Evolutionary conservation across 2,329 filamentous ascomycete genomes (phyloP), one percentile per base, ranked within the genome.

Genomic region (Hirsutella thompsonii): DNA sequence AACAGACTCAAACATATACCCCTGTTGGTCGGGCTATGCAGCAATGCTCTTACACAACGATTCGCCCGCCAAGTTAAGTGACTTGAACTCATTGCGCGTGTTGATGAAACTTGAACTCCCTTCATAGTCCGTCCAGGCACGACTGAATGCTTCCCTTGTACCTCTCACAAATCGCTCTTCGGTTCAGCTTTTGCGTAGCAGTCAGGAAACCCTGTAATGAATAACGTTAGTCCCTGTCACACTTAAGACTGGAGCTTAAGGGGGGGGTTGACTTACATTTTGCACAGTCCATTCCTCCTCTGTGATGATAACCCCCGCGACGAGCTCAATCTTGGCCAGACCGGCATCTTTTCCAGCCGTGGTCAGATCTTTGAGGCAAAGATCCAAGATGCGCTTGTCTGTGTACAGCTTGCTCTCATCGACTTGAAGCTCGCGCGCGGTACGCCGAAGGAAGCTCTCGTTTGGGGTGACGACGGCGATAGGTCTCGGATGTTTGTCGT

Each of bases 271-370:
- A 74, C 83, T 79, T 67, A 90, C 85, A 56, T 80, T 92, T 44
- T 79, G 73, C 41, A 87, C 83, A 41, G 82, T 90, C 87, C 87
- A 94, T 61, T 93, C 87, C 56, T 90, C 86, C 48, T 90, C 83
- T 0, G 81, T 78, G 42, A 94, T 60, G 20, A 90, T 83, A 18
- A 90, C 79, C 39, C 81, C 84, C 21, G 78, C 72, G 34, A 94
- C 70, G 47, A 81, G 77, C 67, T 93, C 86, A 44, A 92, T 79
- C 9, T 74, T 68, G 1, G 68, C 66, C 37, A 93, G 67, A 18
- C 82, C 81, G 23, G 76, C 79, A 51, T 72, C 74, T 62, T 72
- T 77, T 16, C 74, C 86, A 19, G 72, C 69, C 9, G 62, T 59
- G 50, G 83, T 72, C 45, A 93, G 62, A 52, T 87, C 81, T 64